Percentiles rank a stretch among this genome's conserved stretches.
Conservation (phyloP, 192 early-diverging fungal species). For the Dissophora ornata region DNA sequence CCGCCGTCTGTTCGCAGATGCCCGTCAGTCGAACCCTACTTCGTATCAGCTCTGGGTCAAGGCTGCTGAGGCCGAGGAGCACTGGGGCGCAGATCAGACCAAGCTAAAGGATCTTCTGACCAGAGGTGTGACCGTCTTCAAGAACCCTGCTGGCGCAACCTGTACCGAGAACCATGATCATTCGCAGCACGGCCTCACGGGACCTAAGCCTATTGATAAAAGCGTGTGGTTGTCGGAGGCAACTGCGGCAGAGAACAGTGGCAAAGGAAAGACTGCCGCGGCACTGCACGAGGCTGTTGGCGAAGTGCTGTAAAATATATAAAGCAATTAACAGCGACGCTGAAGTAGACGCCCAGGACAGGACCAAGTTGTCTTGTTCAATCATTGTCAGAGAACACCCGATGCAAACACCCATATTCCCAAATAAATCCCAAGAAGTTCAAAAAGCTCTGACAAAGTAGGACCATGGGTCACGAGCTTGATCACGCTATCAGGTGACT, state of each 20-base stretch:
- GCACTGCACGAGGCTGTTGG: constrained; percentile 28
- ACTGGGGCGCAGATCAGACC: constrained; percentile 45
- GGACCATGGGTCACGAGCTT: too few species aligned
- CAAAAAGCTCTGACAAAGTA: too few species aligned
- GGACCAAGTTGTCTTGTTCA: too few species aligned
- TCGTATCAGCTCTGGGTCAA: constrained; percentile 52
- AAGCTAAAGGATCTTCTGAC: constrained; percentile 44
- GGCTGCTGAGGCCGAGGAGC: constrained; percentile 51
- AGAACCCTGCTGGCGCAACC: constrained; percentile 41
- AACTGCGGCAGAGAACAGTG: constrained; percentile 6
- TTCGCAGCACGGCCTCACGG: constrained; percentile 29
- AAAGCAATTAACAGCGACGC: background rate
- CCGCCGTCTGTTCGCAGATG: constrained; percentile 52
- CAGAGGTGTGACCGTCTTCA: constrained; percentile 43
- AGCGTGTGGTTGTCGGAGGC: constrained; percentile 40
- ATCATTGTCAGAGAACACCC: too few species aligned
- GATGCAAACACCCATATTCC: too few species aligned
- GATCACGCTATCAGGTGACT: too few species aligned
- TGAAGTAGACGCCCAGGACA: background rate
- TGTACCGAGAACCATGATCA: constrained; percentile 44
- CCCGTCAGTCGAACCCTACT: constrained; percentile 35
- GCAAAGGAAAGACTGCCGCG: constrained; percentile 43
- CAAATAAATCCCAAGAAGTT: too few species aligned
- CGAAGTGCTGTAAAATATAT: constrained; percentile 18
- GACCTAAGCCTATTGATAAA: constrained; percentile 16